These are phyloP conservation scores for Suillus bovinus DNA, from an alignment of 768 basidiomycete species.

Conservation along the genomic window DNA sequence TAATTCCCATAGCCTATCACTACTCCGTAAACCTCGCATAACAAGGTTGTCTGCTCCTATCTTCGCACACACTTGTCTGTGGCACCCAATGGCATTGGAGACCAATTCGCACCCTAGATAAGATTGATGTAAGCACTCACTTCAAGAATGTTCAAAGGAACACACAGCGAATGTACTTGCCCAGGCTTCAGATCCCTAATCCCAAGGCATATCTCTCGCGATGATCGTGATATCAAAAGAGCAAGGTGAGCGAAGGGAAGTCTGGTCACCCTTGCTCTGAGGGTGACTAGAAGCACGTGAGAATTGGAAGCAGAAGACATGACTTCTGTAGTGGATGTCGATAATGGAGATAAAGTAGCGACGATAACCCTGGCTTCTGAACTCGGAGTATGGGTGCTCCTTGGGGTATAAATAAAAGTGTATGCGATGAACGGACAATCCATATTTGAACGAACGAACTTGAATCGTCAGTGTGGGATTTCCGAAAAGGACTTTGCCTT, in stretches of 20 bases:
- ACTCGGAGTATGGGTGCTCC: not conserved
- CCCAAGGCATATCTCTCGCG: slow-evolving; percentile 38
- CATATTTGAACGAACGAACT: not conserved
- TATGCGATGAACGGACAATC: not conserved
- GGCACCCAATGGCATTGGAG: slow-evolving; percentile 39
- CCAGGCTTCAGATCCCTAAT: slow-evolving; percentile 44
- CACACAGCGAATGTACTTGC: slow-evolving; percentile 53
- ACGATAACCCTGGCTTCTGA: not conserved
- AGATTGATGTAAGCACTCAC: not conserved
- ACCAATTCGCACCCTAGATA: slow-evolving; percentile 48
- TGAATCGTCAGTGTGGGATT: not conserved
- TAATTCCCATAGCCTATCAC: slow-evolving; percentile 52
- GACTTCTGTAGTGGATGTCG: not conserved
- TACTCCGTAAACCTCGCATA: slow-evolving; percentile 15
- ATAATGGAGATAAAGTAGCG: not conserved
- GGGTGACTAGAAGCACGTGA: slow-evolving; percentile 28
- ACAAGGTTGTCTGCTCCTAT: slow-evolving; percentile 47
- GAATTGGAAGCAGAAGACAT: slow-evolving; percentile 17
- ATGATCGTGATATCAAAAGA: slow-evolving; percentile 30
- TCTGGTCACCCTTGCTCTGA: slow-evolving; percentile 42
- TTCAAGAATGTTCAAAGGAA: slow-evolving; percentile 4
- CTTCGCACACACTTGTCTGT: slow-evolving; percentile 33
- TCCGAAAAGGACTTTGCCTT: not conserved
- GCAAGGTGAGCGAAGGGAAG: slow-evolving; percentile 37
- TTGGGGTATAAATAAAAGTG: not conserved